A percentile compares a stretch with the other conserved stretches of the same genome.
These are phyloP conservation scores for Fusarium cyanostomum DNA, from an alignment of 2,329 filamentous ascomycete genomes.

Conservation along the genomic window DNA sequence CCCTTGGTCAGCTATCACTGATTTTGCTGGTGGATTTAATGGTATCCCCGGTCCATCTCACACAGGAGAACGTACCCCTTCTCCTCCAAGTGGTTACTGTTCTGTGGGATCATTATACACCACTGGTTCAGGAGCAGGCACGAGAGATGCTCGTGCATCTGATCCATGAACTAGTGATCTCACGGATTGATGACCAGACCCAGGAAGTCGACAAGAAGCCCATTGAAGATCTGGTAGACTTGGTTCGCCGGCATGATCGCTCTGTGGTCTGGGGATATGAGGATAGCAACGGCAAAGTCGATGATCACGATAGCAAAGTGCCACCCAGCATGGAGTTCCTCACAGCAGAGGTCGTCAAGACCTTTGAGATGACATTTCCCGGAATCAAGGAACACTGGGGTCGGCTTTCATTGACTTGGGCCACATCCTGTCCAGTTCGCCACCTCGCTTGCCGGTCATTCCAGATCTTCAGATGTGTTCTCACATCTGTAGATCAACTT, in stretches of 20 bases:
- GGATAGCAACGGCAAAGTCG: slow-evolving; percentile 83
- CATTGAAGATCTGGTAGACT: slow-evolving; percentile 89
- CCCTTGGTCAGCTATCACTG: slow-evolving; percentile 89
- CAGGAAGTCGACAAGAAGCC: slow-evolving; percentile 71
- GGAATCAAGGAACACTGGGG: slow-evolving; percentile 92
- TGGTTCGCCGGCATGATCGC: slow-evolving; percentile 83
- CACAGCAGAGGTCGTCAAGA: slow-evolving; percentile 81
- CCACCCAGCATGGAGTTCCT: slow-evolving; percentile 88
- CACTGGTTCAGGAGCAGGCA: slow-evolving; percentile 94
- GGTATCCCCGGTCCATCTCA: slow-evolving; percentile 87
- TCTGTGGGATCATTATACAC: slow-evolving; percentile 96
- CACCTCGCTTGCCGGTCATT: slow-evolving; percentile 97
- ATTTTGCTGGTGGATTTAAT: slow-evolving; percentile 96
- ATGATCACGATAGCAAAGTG: slow-evolving; percentile 80
- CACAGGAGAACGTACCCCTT: slow-evolving; percentile 81
- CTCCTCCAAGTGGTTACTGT: slow-evolving; percentile 92
- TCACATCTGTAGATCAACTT: slow-evolving; percentile 86
- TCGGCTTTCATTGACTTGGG: slow-evolving; percentile 90
- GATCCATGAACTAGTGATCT: slow-evolving; percentile 93
- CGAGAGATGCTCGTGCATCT: slow-evolving; percentile 98
- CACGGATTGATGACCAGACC: slow-evolving; percentile 74
- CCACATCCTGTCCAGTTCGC: slow-evolving; percentile 93
- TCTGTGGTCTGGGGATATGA: slow-evolving; percentile 94
- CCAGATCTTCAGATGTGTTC: slow-evolving; percentile 94
- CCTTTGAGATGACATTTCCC: slow-evolving; percentile 86